Percentiles rank a stretch among this genome's conserved stretches.
These are phyloP conservation scores for Penicillium capsulatum DNA, from an alignment of 2,329 filamentous ascomycete species.

Conservation along the genomic window DNA sequence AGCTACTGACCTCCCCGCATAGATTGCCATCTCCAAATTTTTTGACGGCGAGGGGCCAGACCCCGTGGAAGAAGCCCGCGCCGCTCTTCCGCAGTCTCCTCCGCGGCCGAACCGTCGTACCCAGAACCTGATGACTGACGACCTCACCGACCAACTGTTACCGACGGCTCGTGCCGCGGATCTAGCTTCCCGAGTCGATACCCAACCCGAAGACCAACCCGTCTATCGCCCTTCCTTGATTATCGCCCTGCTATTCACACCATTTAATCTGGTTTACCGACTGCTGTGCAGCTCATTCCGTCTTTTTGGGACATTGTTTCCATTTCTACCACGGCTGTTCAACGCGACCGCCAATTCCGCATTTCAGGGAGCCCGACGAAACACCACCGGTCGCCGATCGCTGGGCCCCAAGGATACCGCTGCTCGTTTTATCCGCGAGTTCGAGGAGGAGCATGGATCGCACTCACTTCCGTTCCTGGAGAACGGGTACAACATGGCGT, in stretches of 20 bases:
- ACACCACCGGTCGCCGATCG: conserved; percentile 66
- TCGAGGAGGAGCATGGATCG: conserved; percentile 85
- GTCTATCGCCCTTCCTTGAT: conserved; percentile 69
- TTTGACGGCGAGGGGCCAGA: conserved; percentile 92
- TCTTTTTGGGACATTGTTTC: conserved; percentile 71
- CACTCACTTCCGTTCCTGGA: conserved; percentile 70
- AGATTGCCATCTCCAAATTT: conserved; percentile 96
- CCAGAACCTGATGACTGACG: conserved; percentile 63
- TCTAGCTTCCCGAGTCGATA: conserved; percentile 79
- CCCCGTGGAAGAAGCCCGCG: conserved; percentile 70
- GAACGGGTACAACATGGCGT: conserved; percentile 83
- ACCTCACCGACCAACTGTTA: conserved; percentile 33
- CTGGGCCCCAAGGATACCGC: conserved; percentile 84
- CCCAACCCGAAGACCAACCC: conserved; percentile 62
- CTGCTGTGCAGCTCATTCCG: conserved; percentile 64
- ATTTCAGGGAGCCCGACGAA: conserved; percentile 44
- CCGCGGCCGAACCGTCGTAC: conserved; percentile 60
- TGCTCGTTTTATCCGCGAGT: conserved; percentile 82
- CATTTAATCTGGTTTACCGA: conserved; percentile 73
- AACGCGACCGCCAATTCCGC: conserved; percentile 47
- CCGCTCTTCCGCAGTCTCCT: conserved; percentile 55
- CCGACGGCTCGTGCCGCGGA: conserved; percentile 48
- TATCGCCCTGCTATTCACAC: conserved; percentile 72
- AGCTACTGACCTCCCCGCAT: conserved; percentile 17
- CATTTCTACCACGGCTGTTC: conserved; percentile 68